Conservation (phyloP, 108 stramenopile genomes). For the Cyclotella distinguenda region DNA sequence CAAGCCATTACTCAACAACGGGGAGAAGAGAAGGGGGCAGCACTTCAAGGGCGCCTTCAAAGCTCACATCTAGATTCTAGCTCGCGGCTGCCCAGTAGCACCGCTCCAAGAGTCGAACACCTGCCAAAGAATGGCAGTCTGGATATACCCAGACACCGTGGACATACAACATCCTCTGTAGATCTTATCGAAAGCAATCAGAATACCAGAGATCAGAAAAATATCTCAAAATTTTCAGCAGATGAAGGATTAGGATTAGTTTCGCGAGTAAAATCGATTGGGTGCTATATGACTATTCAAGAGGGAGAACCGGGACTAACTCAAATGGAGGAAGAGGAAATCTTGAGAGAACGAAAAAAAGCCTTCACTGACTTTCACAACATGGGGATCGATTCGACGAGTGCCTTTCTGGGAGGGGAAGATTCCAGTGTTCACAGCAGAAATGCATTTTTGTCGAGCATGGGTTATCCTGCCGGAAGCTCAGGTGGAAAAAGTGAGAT, state of each 20-base stretch:
- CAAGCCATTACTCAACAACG: not conserved
- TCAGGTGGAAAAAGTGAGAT: slow-evolving; percentile 33
- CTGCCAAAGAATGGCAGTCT: not conserved
- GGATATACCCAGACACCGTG: slow-evolving; percentile 4
- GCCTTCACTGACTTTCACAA: slow-evolving; percentile 83
- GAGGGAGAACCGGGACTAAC: slow-evolving; percentile 27
- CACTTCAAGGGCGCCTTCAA: slow-evolving; percentile 16
- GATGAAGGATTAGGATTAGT: slow-evolving; percentile 4
- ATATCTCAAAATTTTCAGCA: not conserved
- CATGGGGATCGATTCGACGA: slow-evolving; percentile 67
- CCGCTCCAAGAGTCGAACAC: no score
- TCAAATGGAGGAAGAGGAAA: slow-evolving; percentile 21
- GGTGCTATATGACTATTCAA: slow-evolving; percentile 25
- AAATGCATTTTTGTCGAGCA: slow-evolving; percentile 32
- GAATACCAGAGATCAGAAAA: not conserved
- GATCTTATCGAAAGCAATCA: not conserved
- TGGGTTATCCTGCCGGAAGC: slow-evolving; percentile 37
- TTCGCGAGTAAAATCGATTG: slow-evolving; percentile 30
- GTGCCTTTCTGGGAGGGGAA: slow-evolving; percentile 80
- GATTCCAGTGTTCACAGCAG: slow-evolving; percentile 53
- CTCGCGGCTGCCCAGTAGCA: no score
- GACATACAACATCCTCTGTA: not conserved
- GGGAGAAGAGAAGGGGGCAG: not conserved
- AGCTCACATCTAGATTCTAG: slow-evolving; percentile 5
- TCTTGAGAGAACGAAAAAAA: slow-evolving; percentile 58